Evolutionary conservation across 345 rosid species (phyloP).

Genomic region (Aegle marmelos): DNA sequence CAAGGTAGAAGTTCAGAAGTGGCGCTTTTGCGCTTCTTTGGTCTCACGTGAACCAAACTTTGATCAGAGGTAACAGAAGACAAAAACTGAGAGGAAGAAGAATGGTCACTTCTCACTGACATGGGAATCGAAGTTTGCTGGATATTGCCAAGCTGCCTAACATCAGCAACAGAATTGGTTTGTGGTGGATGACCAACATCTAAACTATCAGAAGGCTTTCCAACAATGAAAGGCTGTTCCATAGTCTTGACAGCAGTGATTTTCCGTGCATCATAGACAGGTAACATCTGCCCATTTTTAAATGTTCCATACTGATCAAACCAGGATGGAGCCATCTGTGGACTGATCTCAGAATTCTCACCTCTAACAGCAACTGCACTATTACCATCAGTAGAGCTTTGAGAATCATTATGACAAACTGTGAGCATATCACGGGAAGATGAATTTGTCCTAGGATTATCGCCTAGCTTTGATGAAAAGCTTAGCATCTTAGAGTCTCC

Average conservation of each 20-base stretch:
- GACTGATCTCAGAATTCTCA: slow-evolving; percentile 58
- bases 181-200: slow-evolving; percentile 33
- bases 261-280: slow-evolving; percentile 39
- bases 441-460: slow-evolving; percentile 27
- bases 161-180: slow-evolving; percentile 32
- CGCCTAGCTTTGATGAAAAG: slow-evolving; percentile 25
- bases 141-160: slow-evolving; percentile 25
- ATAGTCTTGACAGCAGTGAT: slow-evolving; percentile 31
- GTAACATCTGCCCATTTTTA: slow-evolving; percentile 63
- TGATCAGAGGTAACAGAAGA: slow-evolving; percentile 36
- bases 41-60: slow-evolving; percentile 28
- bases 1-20: slow-evolving; percentile 54
- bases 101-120: slow-evolving; percentile 33
- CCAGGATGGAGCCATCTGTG: slow-evolving; percentile 81
- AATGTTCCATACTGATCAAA: slow-evolving; percentile 64
- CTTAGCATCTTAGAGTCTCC: slow-evolving; percentile 36
- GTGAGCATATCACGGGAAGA: slow-evolving; percentile 31
- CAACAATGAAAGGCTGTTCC: slow-evolving; percentile 41
- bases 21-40: slow-evolving; percentile 67
- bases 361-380: slow-evolving; percentile 33
- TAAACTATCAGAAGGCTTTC: slow-evolving; percentile 43
- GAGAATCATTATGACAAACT: slow-evolving; percentile 38
- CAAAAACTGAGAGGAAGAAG: slow-evolving; percentile 32
- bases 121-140: slow-evolving; percentile 29
- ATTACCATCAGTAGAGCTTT: slow-evolving; percentile 32